These are phyloP conservation scores for Ambrosiella cleistominuta DNA, from an alignment of 2,329 filamentous ascomycete species.

Conservation along the genomic window DNA sequence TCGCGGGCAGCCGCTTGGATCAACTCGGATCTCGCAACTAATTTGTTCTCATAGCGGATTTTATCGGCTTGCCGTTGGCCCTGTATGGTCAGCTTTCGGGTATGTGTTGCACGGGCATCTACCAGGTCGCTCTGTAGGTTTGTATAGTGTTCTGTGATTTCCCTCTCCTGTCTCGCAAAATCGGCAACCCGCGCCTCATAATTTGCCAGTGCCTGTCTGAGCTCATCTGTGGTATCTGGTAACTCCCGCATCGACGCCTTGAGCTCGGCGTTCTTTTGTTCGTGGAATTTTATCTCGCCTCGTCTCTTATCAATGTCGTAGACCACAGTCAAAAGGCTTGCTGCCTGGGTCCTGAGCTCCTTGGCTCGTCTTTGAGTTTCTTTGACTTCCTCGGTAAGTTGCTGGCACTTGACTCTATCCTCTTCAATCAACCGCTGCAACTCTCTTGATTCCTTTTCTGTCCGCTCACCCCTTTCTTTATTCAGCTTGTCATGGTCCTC, in stretches of 20 bases:
- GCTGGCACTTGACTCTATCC: conserved; percentile 39
- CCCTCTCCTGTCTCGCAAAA: conserved; percentile 44
- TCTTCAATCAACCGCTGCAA: conserved; percentile 50
- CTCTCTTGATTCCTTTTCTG: conserved; percentile 44
- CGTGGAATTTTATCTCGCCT: conserved; percentile 52
- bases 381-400: conserved; percentile 42
- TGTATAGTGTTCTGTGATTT: conserved; percentile 45
- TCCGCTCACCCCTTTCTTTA: conserved; percentile 66
- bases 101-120: conserved; percentile 28
- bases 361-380: conserved; percentile 39
- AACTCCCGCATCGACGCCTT: conserved; percentile 59
- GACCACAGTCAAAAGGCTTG: conserved; percentile 56
- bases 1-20: conserved; percentile 60
- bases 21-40: conserved; percentile 52
- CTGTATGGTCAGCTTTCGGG: conserved; percentile 41
- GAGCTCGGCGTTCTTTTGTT: conserved; percentile 53
- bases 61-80: conserved; percentile 76
- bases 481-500: conserved; percentile 65
- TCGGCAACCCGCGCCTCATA: conserved; percentile 59
- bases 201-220: conserved; percentile 53
- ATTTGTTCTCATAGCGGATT: conserved; percentile 66
- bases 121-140: conserved; percentile 39
- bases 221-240: conserved; percentile 56
- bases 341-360: conserved; percentile 54
- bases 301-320: conserved; percentile 60